phyloP scores from a whole-genome alignment of 202 grass and related monocot genomes.

The Setaria viridis region DNA sequence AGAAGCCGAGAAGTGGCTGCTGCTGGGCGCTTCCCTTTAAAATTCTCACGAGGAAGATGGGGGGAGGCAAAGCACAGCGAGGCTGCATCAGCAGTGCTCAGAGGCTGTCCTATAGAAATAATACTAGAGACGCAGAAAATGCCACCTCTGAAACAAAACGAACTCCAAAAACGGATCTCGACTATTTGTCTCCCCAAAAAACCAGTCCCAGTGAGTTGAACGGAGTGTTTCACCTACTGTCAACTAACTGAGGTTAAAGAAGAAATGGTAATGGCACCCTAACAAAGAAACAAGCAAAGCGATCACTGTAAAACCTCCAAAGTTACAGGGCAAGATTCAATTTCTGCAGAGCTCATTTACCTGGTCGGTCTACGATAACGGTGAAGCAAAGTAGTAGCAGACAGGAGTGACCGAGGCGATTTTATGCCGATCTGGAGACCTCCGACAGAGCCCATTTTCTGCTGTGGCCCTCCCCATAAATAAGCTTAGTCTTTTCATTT shows the following conservation, averaged over 20 bases:
- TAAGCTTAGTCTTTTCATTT: conserved; percentile 54
- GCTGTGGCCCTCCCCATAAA: conserved; percentile 50
- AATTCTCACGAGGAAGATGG: conserved; percentile 45
- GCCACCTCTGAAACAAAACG: conserved; percentile 55
- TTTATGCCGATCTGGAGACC: conserved; percentile 53
- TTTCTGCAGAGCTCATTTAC: background rate
- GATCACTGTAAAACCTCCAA: conserved; percentile 3
- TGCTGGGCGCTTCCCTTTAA: conserved; percentile 46
- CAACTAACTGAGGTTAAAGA: background rate
- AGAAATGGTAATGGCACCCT: background rate
- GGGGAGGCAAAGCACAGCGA: conserved; percentile 30
- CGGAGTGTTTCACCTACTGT: background rate
- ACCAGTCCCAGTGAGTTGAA: conserved; percentile 13
- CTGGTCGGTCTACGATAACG: conserved; percentile 6
- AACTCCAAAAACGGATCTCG: conserved; percentile 66
- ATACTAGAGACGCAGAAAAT: conserved; percentile 34
- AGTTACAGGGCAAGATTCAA: background rate
- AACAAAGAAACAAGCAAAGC: conserved; percentile 4
- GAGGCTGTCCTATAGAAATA: conserved; percentile 49
- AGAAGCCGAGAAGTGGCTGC: conserved; percentile 33
- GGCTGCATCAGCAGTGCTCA: conserved; percentile 53
- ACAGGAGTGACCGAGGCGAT: conserved; percentile 42
- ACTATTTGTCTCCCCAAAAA: conserved; percentile 33
- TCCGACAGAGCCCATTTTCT: conserved; percentile 57
- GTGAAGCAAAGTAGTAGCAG: background rate